Evolutionary conservation across 2,329 filamentous ascomycete species (phyloP).

Genomic region (Lecanosticta acicola): DNA sequence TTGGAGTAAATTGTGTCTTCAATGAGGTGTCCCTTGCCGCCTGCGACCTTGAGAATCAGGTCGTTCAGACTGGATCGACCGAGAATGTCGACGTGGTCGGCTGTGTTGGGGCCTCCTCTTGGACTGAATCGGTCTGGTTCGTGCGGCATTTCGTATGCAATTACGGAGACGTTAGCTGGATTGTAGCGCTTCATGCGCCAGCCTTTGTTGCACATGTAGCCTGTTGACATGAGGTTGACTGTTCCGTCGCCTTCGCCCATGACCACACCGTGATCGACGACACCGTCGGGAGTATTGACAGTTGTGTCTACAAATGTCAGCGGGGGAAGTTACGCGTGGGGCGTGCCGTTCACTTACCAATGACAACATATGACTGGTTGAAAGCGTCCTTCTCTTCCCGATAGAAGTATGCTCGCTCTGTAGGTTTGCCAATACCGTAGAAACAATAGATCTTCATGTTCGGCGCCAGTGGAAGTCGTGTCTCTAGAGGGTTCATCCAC

Average conservation of each 20-base stretch:
- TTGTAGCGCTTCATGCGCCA: constrained; percentile 95
- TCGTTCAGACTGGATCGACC: constrained; percentile 87
- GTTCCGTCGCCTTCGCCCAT: constrained; percentile 96
- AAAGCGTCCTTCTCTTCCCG: constrained; percentile 61
- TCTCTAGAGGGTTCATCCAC: constrained; percentile 94
- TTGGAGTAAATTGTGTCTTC: constrained; percentile 71
- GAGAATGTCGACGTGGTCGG: constrained; percentile 94
- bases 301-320: constrained; percentile 53
- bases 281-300: constrained; percentile 56
- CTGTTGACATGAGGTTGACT: constrained; percentile 82
- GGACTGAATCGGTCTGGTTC: constrained; percentile 90
- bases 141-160: constrained; percentile 91
- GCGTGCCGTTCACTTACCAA: constrained; percentile 16
- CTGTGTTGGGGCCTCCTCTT: constrained; percentile 61
- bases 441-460: constrained; percentile 95
- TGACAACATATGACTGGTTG: constrained; percentile 52
- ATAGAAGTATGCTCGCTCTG: constrained; percentile 90
- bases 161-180: constrained; percentile 73
- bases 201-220: constrained; percentile 95
- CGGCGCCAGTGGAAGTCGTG: constrained; percentile 77
- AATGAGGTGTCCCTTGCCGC: constrained; percentile 75
- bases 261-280: constrained; percentile 78
- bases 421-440: constrained; percentile 90
- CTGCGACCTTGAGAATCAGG: constrained; percentile 77
- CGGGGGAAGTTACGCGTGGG: not conserved